phyloP scores from a whole-genome alignment of 192 early-diverging fungal species.

The Coemansia sp. region DNA sequence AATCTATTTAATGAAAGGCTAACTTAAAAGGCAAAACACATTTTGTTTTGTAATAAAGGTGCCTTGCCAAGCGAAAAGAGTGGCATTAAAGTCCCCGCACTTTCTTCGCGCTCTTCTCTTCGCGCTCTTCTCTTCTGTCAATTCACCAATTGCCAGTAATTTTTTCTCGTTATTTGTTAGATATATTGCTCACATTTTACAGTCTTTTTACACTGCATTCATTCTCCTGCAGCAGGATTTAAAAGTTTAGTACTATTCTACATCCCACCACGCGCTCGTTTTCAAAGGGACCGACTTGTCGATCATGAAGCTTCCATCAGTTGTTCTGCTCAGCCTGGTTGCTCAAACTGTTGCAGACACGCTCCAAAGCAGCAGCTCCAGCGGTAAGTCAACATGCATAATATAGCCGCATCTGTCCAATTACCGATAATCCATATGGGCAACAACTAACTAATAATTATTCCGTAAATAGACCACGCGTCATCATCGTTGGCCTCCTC shows the following conservation, averaged over 20 bases:
- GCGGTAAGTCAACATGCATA: neutral
- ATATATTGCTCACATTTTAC: neutral
- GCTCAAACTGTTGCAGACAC: neutral
- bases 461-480: neutral
- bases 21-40: no score
- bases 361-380: neutral
- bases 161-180: neutral
- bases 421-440: neutral
- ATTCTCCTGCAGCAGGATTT: neutral
- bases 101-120: no score
- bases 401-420: neutral
- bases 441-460: neutral
- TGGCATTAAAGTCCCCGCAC: no score
- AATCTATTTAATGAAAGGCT: no score
- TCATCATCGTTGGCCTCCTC: neutral
- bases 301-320: slow-evolving; percentile 1
- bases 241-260: neutral
- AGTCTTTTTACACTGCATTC: neutral
- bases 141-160: neutral
- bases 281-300: neutral
- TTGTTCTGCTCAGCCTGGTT: neutral
- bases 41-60: no score
- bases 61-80: no score
- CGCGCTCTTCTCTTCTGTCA: neutral
- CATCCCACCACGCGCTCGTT: neutral